These are phyloP conservation scores for Penicillium malachiteum DNA, from an alignment of 495 filamentous ascomycete species.

Conservation along the genomic window DNA sequence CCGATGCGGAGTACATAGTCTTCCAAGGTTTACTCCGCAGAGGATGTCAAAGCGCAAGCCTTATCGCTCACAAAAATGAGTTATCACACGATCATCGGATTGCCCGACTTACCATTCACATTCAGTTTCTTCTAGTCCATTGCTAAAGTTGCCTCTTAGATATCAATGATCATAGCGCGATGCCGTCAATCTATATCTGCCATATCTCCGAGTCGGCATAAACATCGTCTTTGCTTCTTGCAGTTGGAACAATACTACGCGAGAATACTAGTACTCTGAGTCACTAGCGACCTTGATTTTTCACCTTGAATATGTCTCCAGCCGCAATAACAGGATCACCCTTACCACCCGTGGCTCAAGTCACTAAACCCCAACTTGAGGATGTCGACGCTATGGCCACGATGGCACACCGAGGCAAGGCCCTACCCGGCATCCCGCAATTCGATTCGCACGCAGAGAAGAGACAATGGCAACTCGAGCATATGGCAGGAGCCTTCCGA, in stretches of 20 bases:
- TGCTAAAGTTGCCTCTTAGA: not conserved
- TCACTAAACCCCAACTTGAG: not conserved
- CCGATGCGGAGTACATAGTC: too few species aligned
- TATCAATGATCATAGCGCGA: not conserved
- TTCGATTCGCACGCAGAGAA: slow-evolving; percentile 37
- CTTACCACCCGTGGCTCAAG: not conserved
- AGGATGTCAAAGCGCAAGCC: too few species aligned
- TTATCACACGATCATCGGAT: too few species aligned
- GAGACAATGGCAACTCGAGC: slow-evolving; percentile 48
- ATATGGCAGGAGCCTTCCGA: slow-evolving; percentile 54
- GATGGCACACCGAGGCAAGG: slow-evolving; percentile 12
- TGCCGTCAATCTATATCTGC: too few species aligned
- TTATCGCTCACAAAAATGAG: too few species aligned
- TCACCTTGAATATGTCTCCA: not conserved
- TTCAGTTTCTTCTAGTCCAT: not conserved
- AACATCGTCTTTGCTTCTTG: not conserved
- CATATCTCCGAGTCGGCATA: too few species aligned
- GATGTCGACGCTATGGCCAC: slow-evolving; percentile 12
- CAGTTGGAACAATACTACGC: not conserved
- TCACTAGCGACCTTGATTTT: too few species aligned
- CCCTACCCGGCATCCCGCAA: slow-evolving; percentile 39
- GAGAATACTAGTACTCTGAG: too few species aligned
- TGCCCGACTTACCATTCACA: too few species aligned
- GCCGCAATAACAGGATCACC: not conserved
- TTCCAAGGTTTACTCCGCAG: too few species aligned